phyloP scores from a whole-genome alignment of 2,329 filamentous ascomycete genomes.

The Pseudodiploospora longispora region DNA sequence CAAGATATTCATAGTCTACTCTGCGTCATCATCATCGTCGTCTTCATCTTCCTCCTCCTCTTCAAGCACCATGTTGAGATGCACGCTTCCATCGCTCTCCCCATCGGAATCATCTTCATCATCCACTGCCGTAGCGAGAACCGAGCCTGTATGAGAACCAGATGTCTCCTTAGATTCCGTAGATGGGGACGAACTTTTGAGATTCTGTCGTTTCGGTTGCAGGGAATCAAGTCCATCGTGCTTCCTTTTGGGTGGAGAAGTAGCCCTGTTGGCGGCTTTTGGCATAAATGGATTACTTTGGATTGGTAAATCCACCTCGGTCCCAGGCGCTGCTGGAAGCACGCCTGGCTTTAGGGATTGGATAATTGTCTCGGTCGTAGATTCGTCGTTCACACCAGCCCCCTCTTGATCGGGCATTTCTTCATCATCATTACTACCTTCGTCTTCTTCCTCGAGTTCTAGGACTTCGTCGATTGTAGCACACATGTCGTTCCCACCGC shows the following conservation, averaged over 20 bases:
- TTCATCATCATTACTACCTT: conserved; percentile 27
- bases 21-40: conserved; percentile 17
- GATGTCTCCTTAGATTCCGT: conserved; percentile 9
- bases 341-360: conserved; percentile 12
- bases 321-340: conserved; percentile 13
- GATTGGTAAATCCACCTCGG: conserved; percentile 18
- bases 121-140: conserved; percentile 11
- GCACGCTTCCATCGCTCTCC: conserved; percentile 46
- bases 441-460: conserved; percentile 26
- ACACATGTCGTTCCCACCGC: conserved; percentile 18
- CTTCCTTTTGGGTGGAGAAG: conserved; percentile 30
- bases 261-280: conserved; percentile 13
- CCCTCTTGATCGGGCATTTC: conserved; percentile 9
- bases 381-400: neutral
- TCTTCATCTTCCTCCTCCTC: conserved; percentile 39
- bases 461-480: conserved; percentile 27
- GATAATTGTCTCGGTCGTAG: neutral
- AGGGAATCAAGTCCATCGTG: conserved; percentile 27
- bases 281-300: conserved; percentile 29
- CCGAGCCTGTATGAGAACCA: conserved; percentile 8
- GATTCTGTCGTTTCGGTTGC: conserved; percentile 32
- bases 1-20: neutral
- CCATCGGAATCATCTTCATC: conserved; percentile 23
- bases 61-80: conserved; percentile 53
- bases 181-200: conserved; percentile 22